Base-by-base conservation (phyloP, 345 rosid genomes). In the Cochlearia excelsa region DNA sequence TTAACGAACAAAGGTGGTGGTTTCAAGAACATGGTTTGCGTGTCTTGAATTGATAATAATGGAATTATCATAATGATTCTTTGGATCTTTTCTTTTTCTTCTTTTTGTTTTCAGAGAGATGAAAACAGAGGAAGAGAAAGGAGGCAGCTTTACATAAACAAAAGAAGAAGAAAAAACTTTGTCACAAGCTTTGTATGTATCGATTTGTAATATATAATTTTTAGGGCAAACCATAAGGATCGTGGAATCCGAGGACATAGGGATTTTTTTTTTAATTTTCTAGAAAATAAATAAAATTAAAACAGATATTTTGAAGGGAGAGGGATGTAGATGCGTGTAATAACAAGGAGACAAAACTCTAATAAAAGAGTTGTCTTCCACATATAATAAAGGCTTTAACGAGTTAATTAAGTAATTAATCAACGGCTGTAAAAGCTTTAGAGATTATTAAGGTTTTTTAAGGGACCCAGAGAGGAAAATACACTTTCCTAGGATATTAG, bases 261-360 rank as follows among this genome's bases (percentile, higher is more conserved):
- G 23, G 23, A 16, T 16, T 16, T 16, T 16, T 16, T 16, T 16
- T 16, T 16, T 16, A 16, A 16, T 16, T 16, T 16, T 16, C 23
- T 16, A 16, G 23, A 16, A 16, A 16, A 16, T 16, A 16, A 33
- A 33, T 33, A 5, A 33, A 5, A 33, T 5, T 5, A 27, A 49
- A 51, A 41, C 23, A 3, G 62, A 54, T 44, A 60, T 52, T 44
- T 51, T 37, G 49, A 59, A 68, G 73, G 44, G 35, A 49, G 57
- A 49, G 58, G 65, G 48, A 61, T 61, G 62, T 31, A 8, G 73
- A 61, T 54, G 40, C 61, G 57, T 69, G 63, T 54, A 42, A 28
- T 48, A 1, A 45, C 39, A 48, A 38, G 57, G 5, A 56, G 63
- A 62, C 74, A 69, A 62, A 69, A 55, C 58, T 27, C 51, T 5